phyloP scores from a whole-genome alignment of 2,329 filamentous ascomycete species.

The Fonsecaea erecta region DNA sequence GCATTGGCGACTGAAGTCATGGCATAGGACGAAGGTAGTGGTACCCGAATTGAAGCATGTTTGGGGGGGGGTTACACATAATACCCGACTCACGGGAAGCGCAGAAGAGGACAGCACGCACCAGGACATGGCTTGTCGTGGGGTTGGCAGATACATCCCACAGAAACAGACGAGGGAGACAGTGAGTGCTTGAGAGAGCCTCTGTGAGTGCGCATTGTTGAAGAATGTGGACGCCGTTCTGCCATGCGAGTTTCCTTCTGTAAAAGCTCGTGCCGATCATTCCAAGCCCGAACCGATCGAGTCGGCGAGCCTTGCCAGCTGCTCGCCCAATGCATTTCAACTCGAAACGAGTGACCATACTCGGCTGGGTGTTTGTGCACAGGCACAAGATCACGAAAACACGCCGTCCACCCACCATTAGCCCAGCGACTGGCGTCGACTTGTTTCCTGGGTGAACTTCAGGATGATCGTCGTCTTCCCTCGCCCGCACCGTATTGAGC shows the following conservation, averaged over 20 bases:
- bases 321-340: background rate
- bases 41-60: background rate
- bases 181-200: background rate
- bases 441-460: background rate
- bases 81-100: background rate
- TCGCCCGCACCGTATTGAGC: background rate
- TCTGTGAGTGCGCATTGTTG: too few species aligned
- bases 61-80: background rate
- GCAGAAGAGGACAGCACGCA: background rate
- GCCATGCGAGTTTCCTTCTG: background rate
- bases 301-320: slow-evolving; percentile 3
- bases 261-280: background rate
- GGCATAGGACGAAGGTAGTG: background rate
- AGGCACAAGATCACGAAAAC: background rate
- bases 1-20: background rate
- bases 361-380: background rate
- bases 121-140: background rate
- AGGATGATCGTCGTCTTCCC: background rate
- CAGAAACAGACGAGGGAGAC: background rate
- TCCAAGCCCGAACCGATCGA: background rate
- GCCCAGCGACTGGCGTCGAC: background rate
- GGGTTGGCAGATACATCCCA: background rate
- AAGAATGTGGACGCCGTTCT: background rate
- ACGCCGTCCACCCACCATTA: background rate
- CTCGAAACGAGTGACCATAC: background rate